Conservation (phyloP, 495 filamentous ascomycete species). For the Paragyromitra xinjiangensis region DNA sequence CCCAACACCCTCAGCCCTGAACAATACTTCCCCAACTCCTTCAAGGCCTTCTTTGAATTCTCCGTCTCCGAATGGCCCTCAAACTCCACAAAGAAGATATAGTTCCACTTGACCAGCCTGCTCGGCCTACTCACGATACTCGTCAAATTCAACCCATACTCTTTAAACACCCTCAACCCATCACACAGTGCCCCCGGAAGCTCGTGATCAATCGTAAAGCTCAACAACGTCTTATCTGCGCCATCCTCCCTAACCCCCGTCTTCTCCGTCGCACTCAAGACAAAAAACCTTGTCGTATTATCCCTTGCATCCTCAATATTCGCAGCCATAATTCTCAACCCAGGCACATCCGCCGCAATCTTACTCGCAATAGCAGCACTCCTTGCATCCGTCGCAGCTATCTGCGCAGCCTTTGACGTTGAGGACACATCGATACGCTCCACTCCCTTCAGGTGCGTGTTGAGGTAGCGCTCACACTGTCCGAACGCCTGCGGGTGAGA, state of each 20-base stretch:
- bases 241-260: constrained; percentile 58
- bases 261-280: constrained; percentile 70
- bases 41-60: constrained; percentile 64
- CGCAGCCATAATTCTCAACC: constrained; percentile 72
- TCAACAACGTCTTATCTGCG: constrained; percentile 74
- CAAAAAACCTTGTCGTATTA: constrained; percentile 89
- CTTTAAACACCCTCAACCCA: constrained; percentile 78
- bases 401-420: constrained; percentile 81
- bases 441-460: constrained; percentile 69
- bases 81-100: constrained; percentile 95
- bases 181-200: constrained; percentile 81
- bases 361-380: constrained; percentile 80
- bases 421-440: constrained; percentile 86
- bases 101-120: constrained; percentile 79
- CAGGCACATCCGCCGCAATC: constrained; percentile 72
- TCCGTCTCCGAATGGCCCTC: constrained; percentile 68
- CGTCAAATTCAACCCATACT: constrained; percentile 78
- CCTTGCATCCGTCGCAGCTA: constrained; percentile 70
- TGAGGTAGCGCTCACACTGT: constrained; percentile 83
- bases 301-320: constrained; percentile 83
- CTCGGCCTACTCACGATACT: constrained; percentile 89
- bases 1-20: constrained; percentile 51
- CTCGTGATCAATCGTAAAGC: constrained; percentile 82
- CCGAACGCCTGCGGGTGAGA: constrained; percentile 95
- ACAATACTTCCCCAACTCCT: constrained; percentile 61